Evolutionary conservation across 768 basidiomycete genomes (phyloP).

Genomic region (Boletus sp.): DNA sequence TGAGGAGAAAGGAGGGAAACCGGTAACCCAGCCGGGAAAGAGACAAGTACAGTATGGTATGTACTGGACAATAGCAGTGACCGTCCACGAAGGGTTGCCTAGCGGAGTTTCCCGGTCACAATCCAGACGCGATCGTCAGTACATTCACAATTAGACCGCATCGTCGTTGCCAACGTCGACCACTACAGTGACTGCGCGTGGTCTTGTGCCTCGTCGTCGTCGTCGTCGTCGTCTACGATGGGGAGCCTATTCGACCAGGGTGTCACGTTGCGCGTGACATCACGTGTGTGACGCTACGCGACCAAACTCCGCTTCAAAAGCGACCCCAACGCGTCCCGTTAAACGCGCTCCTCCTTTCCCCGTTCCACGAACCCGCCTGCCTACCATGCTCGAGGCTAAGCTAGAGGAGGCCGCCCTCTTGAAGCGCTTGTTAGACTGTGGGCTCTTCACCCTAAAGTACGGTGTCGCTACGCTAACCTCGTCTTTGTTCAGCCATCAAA

Average conservation of each 20-base stretch:
- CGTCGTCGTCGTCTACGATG: not conserved
- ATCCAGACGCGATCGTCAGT: not conserved
- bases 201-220: not conserved
- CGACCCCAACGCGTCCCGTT: slow-evolving; percentile 27
- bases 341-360: slow-evolving; percentile 13
- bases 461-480: not conserved
- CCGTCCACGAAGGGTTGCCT: not conserved
- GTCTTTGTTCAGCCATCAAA: slow-evolving; percentile 71
- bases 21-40: slow-evolving; percentile 5
- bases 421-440: slow-evolving; percentile 92
- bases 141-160: slow-evolving; percentile 1
- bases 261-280: slow-evolving; percentile 29
- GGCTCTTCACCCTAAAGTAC: slow-evolving; percentile 21
- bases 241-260: not conserved
- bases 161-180: not conserved
- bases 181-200: not conserved
- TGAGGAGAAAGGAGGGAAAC: not conserved
- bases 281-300: slow-evolving; percentile 29
- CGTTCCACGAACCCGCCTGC: slow-evolving; percentile 4
- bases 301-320: slow-evolving; percentile 35
- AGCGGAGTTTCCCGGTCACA: slow-evolving; percentile 11
- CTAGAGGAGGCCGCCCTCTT: slow-evolving; percentile 82
- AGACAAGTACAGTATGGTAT: not conserved
- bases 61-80: not conserved
- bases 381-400: slow-evolving; percentile 84